Evolutionary conservation across 768 basidiomycete genomes (phyloP).

Genomic region (Tricholoma matsutake): DNA sequence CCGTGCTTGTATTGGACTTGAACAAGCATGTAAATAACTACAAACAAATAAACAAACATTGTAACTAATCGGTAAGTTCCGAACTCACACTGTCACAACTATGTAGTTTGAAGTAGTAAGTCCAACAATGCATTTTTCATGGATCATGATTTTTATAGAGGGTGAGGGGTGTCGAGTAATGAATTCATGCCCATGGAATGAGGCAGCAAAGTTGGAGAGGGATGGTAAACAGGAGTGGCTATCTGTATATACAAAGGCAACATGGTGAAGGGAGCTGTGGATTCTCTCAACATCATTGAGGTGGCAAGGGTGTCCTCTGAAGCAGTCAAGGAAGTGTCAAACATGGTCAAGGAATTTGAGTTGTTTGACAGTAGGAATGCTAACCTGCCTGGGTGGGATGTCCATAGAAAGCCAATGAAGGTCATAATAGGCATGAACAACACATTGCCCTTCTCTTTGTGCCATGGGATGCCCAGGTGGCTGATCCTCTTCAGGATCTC

Average conservation of each 20-base stretch:
- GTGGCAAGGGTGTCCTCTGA: constrained; percentile 7
- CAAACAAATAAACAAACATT: too few species aligned
- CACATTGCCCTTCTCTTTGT: constrained; percentile 25
- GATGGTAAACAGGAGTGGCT: constrained; percentile 19
- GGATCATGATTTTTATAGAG: too few species aligned
- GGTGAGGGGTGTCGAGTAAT: constrained; percentile 11
- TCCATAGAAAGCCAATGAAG: constrained; percentile 35
- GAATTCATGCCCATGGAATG: constrained; percentile 17
- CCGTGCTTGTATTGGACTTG: too few species aligned
- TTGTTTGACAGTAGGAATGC: constrained; percentile 27
- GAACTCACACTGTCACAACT: too few species aligned
- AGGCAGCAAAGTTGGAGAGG: constrained; percentile 22
- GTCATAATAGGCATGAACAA: constrained; percentile 10
- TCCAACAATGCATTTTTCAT: too few species aligned
- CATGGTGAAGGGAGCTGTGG: constrained; percentile 30
- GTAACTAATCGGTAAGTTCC: too few species aligned
- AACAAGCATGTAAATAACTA: too few species aligned
- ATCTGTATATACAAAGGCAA: constrained; percentile 24
- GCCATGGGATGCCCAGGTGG: constrained; percentile 25
- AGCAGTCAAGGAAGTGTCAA: constrained; percentile 12
- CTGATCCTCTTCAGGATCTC: constrained; percentile 11
- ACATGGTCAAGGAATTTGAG: constrained; percentile 23
- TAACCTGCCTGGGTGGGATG: constrained; percentile 19
- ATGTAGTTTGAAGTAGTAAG: too few species aligned
- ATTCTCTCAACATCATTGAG: constrained; percentile 23